Evolutionary conservation across 2,329 filamentous ascomycete genomes (phyloP), one percentile per base, ranked within the genome.

Genomic region (Diaporthe destruens): DNA sequence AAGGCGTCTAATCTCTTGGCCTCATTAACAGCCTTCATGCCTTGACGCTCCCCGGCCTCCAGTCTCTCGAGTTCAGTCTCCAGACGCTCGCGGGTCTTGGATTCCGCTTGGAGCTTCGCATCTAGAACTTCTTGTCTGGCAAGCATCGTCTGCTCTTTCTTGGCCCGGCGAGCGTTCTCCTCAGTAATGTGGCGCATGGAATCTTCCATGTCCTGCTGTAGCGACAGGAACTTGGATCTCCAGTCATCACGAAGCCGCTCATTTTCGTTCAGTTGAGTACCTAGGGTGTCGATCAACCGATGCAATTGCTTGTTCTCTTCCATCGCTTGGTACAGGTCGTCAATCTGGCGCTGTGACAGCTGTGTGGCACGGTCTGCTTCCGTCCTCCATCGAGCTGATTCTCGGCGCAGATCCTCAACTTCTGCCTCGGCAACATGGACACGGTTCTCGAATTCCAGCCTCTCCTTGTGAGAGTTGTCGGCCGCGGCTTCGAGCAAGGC

Each of bases 141-240:
- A 76, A 95, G 86, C 76, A 94, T 89, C 72, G 94, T 91, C 76
- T 94, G 91, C 80, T 97, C 94, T 80, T 92, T 92, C 83, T 93
- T 93, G 77, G 91, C 90, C 83, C 93, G 95, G 47, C 89, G 87
- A 39, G 92, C 90, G 79, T 95, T 96, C 79, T 98, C 95, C 77
- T 93, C 91, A 29, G 93, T 91, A 74, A 98, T 91, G 74, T 97
- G 92, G 59, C 90, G 90, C 69, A 94, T 92, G 63, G 94, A 93
- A 71, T 87, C 87, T 42, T 91, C 89, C 92, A 98, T 96, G 77
- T 98, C 94, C 75, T 94, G 90, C 82, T 98, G 95, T 51, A 99
- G 86, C 73, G 91, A 91, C 77, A 96, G 90, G 78, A 98, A 93
- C 82, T 96, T 97, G 80, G 87, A 86, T 76, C 94, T 92, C 89